Base-by-base conservation (phyloP, 164 flowering plant species). In the Cinnamomum chago region DNA sequence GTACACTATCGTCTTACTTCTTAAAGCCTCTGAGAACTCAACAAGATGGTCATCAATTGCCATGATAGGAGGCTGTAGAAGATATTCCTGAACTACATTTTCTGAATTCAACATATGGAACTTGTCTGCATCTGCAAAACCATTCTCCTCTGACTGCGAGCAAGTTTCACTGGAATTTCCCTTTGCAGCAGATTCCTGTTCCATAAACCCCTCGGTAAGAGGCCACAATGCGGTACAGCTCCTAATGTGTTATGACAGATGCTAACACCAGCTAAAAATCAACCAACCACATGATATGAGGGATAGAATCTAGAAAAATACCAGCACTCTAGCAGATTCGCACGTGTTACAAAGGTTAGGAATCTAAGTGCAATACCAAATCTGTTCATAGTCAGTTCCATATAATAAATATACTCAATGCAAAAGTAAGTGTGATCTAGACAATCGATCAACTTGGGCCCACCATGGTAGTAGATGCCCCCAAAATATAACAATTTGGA, bases 1-100 rank as follows among this genome's bases (percentile, higher is more conserved):
- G 67, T 11, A 20, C 25, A 5, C 28, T 6, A 22, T 2, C 13
- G 3, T 20, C 69, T 77, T 90, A 95, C 99, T 92, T 85, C 97
- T 86, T 76, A 96, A 23, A 64, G 98, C 91, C 85, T 96, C 99
- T 33, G 98, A 91, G 80, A 94, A 96, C 84, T 96, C 99, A 73
- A 89, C 72, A 65, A 92, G 95, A 84, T 96, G 97, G 47, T 94
- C 97, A 82, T 96, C 99, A 71, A 73, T 76, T 70, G 86, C 93
- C 64, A 81, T 83, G 66, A 80, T 74, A 79, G 88, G 83, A 77
- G 89, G 81, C 71, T 78, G 85, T 76, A 86, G 89, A 77, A 89
- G 83, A 77, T 90, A 73, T 47, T 95, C 97, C 71, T 85, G 82
- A 58, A 85, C 84, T 51, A 86, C 85, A 71, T 83, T 90, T 77